Base-by-base conservation (phyloP, 495 filamentous ascomycete genomes). In the Trypethelium eluteriae region DNA sequence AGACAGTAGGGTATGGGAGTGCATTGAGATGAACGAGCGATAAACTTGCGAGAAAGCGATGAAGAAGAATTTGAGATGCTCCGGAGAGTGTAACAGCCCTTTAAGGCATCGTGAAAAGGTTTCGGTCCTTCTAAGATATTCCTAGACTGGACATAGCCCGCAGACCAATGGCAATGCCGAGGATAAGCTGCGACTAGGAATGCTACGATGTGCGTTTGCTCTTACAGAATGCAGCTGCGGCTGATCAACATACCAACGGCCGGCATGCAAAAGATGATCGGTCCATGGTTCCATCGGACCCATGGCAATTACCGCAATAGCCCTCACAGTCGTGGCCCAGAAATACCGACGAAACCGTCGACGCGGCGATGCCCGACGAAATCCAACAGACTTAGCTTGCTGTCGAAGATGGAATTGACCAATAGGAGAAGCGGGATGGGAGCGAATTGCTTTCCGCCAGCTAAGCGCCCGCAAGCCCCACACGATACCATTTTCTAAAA, bases 401-500 rank as follows among this genome's bases (percentile, higher is more conserved):
- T 25, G 25, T 25, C 25, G 18, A 36, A 10, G 6, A 14, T 6
- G 3, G 53, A 59, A 59, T 59, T 59, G 53, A 4, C 53, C 53
- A 59, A 59, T 59, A 1, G 18, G 6, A 7, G 25, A 36, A 7
- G 5, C 7, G 53, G 3, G 14, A 11, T 3, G 53, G 5, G 6
- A 34, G 32, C 53, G 32, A 9, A 35, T 59, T 59, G 11, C 25
- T 7, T 5, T 9, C 36, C 18, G 5, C 1, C 6, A 36, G 53
- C 53, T 32, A 35, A 59, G 18, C 53, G 53, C 5, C 53, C 6
- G 25, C n/a, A 59, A 36, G 11, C 53, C 53, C 32, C 32, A 3
- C n/a, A 7, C 25, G 49, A 18, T 18, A 59, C 53, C 53, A 59
- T 59, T 59, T 59, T 59, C 53, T 59, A 59, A 32, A 59, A 59